These are phyloP conservation scores for Saccharomyces pastorianus DNA, from an alignment of 1,139 yeast species.

Conservation along the genomic window DNA sequence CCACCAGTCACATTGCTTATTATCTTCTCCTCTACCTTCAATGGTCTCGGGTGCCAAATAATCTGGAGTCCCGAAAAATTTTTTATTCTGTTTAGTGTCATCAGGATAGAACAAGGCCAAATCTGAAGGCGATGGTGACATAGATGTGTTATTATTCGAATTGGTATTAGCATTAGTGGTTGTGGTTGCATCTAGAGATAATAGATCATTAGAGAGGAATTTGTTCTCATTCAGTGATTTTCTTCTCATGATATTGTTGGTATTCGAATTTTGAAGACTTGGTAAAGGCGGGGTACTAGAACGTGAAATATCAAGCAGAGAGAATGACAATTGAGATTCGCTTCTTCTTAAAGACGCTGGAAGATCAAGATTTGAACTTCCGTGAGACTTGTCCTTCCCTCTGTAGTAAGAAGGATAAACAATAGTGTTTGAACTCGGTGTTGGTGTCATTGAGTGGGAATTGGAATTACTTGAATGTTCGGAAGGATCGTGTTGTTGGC, in stretches of 20 bases:
- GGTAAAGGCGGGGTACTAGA: slow-evolving; percentile 28
- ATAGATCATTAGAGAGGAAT: slow-evolving; percentile 4
- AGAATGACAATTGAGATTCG: slow-evolving; percentile 28
- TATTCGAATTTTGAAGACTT: slow-evolving; percentile 4
- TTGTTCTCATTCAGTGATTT: slow-evolving; percentile 7
- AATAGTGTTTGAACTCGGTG: neutral
- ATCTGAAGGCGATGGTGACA: slow-evolving; percentile 18
- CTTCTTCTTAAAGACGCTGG: slow-evolving; percentile 20
- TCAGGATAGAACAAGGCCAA: slow-evolving; percentile 69
- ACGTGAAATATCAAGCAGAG: slow-evolving; percentile 24
- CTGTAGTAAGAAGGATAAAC: neutral
- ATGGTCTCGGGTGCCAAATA: slow-evolving; percentile 96
- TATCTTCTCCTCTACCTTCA: slow-evolving; percentile 75
- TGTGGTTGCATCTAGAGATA: neutral
- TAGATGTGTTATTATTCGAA: slow-evolving; percentile 6
- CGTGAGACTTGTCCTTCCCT: neutral
- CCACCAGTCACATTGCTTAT: slow-evolving; percentile 91
- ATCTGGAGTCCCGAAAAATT: slow-evolving; percentile 94
- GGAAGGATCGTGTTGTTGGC: neutral
- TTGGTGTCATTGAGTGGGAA: slow-evolving; percentile 2
- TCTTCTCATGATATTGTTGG: slow-evolving; percentile 8
- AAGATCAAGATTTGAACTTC: slow-evolving; percentile 34
- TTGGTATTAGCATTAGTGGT: slow-evolving; percentile 3
- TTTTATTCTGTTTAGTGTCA: slow-evolving; percentile 37
- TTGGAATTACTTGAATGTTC: neutral